Base-by-base conservation (phyloP, 2,329 filamentous ascomycete species). In the Chaetomium strumarium region DNA sequence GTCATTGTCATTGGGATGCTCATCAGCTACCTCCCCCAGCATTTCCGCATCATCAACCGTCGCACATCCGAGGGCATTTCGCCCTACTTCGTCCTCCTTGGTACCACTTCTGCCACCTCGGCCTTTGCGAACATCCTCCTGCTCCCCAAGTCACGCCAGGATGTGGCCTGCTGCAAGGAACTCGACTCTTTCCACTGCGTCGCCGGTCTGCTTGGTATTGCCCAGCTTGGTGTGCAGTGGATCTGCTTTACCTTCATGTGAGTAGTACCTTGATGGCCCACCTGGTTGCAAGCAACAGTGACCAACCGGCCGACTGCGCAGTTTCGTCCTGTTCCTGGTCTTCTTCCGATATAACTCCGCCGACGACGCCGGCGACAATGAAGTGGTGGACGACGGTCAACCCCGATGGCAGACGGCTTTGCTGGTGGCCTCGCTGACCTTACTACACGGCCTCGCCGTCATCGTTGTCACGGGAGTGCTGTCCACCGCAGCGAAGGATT, bases 31-130 rank as follows among this genome's bases (percentile, higher is more conserved):
- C 79, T 97, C 2, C 93, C 93, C 1, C 93, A 99, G 68, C 92
- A 97, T 71, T 81, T 86, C 68, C 90, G 93, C 64, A 97, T 99
- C 70, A 88, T 96, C 61, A 76, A 80, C 38, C 83, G 90, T 51
- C 82, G 85, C 56, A 93, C 89, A 13, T 95, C 92, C 19, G 92
- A 95, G 68, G 93, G 93, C 57, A 91, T 99, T 57, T 96, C 91
- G 30, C 92, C 93, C 9, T 93, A 92, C 70, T 99, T 96, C 66
- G 84, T 99, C 58, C 80, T 97, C 2, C 82, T 99, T n/a, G 93
- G 93, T 55, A 89, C 88, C 24, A 92, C 92, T 1, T 95, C 90
- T 8, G 88, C 88, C 62, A 95, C 88, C 47, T 88, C 87, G 44
- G 87, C 88, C 24, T 90, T 99, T 63, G 89, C 88, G 58, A 97